Conservation (phyloP, 345 rosid species). For the Theobroma cacao region DNA sequence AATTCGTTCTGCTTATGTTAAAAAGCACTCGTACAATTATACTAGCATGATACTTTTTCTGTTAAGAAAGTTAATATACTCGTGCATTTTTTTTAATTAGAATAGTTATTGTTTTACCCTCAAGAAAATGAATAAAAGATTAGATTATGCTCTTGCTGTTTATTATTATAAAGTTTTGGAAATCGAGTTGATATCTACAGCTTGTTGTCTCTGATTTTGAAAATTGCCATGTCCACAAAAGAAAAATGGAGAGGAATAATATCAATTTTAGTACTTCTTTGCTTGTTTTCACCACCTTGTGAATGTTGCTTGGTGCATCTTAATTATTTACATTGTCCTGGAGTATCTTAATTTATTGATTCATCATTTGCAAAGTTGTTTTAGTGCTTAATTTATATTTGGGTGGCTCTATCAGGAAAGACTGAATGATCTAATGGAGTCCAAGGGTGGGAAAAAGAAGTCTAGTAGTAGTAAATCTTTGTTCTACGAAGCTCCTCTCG, state of each 20-base stretch:
- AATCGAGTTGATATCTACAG: neutral
- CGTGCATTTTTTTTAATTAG: no score
- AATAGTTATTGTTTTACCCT: no score
- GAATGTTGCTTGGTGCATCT: slow-evolving; percentile 1
- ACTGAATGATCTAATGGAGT: slow-evolving; percentile 95
- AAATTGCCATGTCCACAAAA: neutral
- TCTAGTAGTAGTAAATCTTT: slow-evolving; percentile 77
- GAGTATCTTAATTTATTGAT: neutral
- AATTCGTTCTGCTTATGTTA: no score
- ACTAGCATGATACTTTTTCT: no score
- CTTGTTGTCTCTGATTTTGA: neutral
- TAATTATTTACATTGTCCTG: neutral
- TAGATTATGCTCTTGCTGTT: no score
- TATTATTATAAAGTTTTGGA: neutral
- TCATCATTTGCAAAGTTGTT: neutral
- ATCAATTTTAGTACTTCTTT: neutral
- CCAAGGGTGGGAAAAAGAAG: slow-evolving; percentile 92
- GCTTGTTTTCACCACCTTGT: neutral
- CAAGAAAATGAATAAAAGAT: no score
- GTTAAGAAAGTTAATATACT: no score
- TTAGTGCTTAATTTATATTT: neutral
- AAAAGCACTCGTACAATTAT: no score
- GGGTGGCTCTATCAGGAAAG: slow-evolving; percentile 25
- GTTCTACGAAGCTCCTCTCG: slow-evolving; percentile 95
- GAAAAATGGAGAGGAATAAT: neutral